phyloP scores from a whole-genome alignment of 768 basidiomycete genomes.

The Lanmaoa rubissima region DNA sequence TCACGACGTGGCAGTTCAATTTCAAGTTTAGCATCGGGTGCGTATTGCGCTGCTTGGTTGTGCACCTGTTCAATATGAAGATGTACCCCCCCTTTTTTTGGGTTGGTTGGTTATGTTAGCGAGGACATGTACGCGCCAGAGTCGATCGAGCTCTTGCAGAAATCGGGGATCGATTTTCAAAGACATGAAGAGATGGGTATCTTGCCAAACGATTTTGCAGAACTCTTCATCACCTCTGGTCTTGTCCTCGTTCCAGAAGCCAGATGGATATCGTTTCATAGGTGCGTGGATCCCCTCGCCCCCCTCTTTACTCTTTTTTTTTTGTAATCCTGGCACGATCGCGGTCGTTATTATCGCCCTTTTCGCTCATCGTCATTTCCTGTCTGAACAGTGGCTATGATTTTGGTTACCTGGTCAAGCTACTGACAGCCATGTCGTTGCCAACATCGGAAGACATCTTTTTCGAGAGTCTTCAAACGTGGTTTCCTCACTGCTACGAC shows the following conservation, averaged over 20 bases:
- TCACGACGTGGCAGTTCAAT: slow-evolving; percentile 99
- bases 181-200: slow-evolving; percentile 93
- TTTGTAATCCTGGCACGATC: not conserved
- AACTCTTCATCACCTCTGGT: slow-evolving; percentile 95
- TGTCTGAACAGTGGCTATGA: slow-evolving; percentile 80
- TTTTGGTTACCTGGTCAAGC: slow-evolving; percentile 97
- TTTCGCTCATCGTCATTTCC: not conserved
- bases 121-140: slow-evolving; percentile 99
- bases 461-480: slow-evolving; percentile 80
- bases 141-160: slow-evolving; percentile 89
- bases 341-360: too few species aligned
- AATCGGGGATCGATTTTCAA: slow-evolving; percentile 94
- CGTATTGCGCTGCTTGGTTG: slow-evolving; percentile 27
- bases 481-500: slow-evolving; percentile 97
- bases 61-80: not conserved
- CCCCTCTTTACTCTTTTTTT: not conserved
- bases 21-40: slow-evolving; percentile 90
- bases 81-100: not conserved
- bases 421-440: slow-evolving; percentile 81
- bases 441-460: slow-evolving; percentile 89
- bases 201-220: slow-evolving; percentile 90
- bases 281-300: slow-evolving; percentile 49
- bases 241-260: slow-evolving; percentile 86
- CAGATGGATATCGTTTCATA: slow-evolving; percentile 98
- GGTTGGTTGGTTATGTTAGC: slow-evolving; percentile 38